phyloP scores from a whole-genome alignment of 257 asterid species.

The Solanum boliviense region DNA sequence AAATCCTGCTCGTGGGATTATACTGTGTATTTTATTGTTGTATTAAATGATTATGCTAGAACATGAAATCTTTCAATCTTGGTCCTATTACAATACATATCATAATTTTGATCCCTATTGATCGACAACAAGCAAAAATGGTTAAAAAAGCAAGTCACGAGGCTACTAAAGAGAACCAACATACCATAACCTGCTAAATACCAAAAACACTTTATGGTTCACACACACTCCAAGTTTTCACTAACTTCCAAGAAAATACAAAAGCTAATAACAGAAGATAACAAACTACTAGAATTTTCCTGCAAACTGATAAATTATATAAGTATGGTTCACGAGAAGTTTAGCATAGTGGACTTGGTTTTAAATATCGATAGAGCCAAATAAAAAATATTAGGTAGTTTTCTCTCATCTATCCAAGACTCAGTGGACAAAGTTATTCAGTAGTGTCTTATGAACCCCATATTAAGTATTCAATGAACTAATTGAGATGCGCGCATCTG shows the following conservation, averaged over 20 bases:
- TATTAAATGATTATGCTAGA: not conserved
- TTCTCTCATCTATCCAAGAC: not conserved
- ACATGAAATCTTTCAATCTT: not conserved
- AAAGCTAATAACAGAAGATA: not conserved
- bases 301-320: not conserved
- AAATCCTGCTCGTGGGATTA: not conserved
- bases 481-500: not conserved
- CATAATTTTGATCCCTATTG: not conserved
- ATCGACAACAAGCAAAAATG: not conserved
- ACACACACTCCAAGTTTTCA: not conserved
- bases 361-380: not conserved
- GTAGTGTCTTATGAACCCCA: not conserved
- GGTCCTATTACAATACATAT: not conserved
- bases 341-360: not conserved
- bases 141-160: not conserved
- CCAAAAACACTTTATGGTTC: not conserved
- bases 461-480: not conserved
- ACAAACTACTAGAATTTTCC: not conserved
- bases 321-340: not conserved
- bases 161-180: not conserved
- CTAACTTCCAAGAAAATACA: not conserved
- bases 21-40: not conserved
- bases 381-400: not conserved
- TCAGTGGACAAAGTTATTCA: not conserved
- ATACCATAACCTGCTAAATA: not conserved